A percentile compares a stretch with the other conserved stretches of the same genome.
These are phyloP conservation scores for Camillea tinctor DNA, from an alignment of 2,329 filamentous ascomycete species.

Conservation along the genomic window DNA sequence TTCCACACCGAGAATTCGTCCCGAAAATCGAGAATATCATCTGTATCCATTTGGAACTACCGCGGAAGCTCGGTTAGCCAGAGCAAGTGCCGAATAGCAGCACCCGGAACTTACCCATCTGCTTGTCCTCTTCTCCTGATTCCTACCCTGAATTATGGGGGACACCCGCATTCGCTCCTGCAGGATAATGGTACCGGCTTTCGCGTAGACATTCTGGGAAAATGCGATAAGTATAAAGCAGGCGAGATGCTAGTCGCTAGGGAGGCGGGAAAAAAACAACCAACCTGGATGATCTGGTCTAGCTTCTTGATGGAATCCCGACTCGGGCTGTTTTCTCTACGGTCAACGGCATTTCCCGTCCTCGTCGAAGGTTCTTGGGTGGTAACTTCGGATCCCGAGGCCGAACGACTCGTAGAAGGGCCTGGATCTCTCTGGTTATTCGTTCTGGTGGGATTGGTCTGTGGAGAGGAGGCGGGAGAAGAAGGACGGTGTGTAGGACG, in stretches of 20 bases:
- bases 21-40: conserved; percentile 84
- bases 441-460: conserved; percentile 69
- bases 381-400: conserved; percentile 44
- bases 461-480: conserved; percentile 70
- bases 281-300: conserved; percentile 90
- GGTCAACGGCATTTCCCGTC: conserved; percentile 49
- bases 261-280: conserved; percentile 21
- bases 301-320: conserved; percentile 74
- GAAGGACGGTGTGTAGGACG: conserved; percentile 70
- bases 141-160: conserved; percentile 30
- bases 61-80: conserved; percentile 10
- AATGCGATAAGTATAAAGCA: neutral
- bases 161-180: conserved; percentile 72
- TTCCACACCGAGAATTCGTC: conserved; percentile 83
- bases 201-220: conserved; percentile 81
- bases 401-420: conserved; percentile 38
- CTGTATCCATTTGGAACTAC: conserved; percentile 92
- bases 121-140: conserved; percentile 29
- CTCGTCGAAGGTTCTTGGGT: conserved; percentile 38
- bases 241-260: neutral
- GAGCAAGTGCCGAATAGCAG: neutral
- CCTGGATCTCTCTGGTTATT: conserved; percentile 71
- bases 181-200: conserved; percentile 80
- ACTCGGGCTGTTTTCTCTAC: conserved; percentile 48
- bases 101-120: conserved; percentile 30